These are phyloP conservation scores for Rhizophagus sp. DNA, from an alignment of 192 early-diverging fungal genomes.

Conservation along the genomic window DNA sequence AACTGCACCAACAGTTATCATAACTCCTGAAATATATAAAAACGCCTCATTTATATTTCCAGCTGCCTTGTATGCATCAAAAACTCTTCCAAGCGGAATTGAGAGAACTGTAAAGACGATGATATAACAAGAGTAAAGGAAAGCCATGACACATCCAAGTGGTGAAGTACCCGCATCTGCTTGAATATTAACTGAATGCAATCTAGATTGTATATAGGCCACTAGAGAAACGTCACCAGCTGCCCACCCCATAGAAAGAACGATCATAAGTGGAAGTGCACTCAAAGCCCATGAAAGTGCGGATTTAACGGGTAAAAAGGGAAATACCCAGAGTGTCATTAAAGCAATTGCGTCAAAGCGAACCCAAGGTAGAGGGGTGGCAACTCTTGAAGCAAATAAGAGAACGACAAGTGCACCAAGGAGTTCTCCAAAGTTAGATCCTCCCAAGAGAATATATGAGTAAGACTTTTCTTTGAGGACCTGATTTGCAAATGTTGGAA, in stretches of 20 bases:
- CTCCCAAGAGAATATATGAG: constrained; percentile 51
- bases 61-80: constrained; percentile 35
- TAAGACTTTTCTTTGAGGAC: constrained; percentile 46
- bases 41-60: constrained; percentile 37
- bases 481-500: constrained; percentile 50
- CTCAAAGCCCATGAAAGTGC: constrained; percentile 45
- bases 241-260: constrained; percentile 61
- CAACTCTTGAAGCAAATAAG: constrained; percentile 41
- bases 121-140: constrained; percentile 55
- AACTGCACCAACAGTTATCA: constrained; percentile 45
- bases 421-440: constrained; percentile 65
- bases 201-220: constrained; percentile 50
- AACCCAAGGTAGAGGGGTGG: constrained; percentile 57
- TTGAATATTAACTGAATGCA: constrained; percentile 35
- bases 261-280: constrained; percentile 46
- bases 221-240: constrained; percentile 60
- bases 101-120: constrained; percentile 48
- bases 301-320: constrained; percentile 26
- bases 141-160: constrained; percentile 58
- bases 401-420: constrained; percentile 40
- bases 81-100: constrained; percentile 40
- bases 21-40: constrained; percentile 45
- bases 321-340: constrained; percentile 40
- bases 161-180: constrained; percentile 45
- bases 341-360: constrained; percentile 53